phyloP scores from a whole-genome alignment of 768 basidiomycete species.

The Amyloporia xantha region DNA sequence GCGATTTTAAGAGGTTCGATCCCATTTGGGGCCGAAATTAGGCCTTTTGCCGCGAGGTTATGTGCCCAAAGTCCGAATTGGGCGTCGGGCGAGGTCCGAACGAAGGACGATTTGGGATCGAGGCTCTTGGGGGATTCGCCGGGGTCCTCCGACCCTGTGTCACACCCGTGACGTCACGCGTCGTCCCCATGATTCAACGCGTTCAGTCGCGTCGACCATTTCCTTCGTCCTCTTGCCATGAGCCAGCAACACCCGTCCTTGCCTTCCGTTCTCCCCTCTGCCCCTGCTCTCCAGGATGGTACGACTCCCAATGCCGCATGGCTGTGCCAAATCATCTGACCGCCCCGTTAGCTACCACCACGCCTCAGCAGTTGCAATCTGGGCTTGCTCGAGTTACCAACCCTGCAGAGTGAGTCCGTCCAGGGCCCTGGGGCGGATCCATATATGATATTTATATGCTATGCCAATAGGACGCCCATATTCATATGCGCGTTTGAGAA shows the following conservation, averaged over 20 bases:
- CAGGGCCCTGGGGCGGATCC: no score
- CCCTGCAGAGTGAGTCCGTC: conserved; percentile 50
- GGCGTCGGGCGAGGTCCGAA: no score
- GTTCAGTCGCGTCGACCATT: neutral
- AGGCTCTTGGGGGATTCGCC: no score
- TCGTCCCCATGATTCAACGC: neutral
- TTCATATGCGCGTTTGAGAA: conserved; percentile 70
- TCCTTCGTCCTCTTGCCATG: conserved; percentile 1
- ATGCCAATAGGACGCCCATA: conserved; percentile 64
- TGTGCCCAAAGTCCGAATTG: no score
- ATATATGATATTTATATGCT: neutral
- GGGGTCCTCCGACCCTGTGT: no score
- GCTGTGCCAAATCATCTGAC: neutral
- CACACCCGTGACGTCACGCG: conserved; percentile 1
- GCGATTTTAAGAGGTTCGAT: no score
- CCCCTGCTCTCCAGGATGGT: conserved; percentile 48
- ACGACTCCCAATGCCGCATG: neutral
- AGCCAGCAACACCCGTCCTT: conserved; percentile 21
- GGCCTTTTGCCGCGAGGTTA: no score
- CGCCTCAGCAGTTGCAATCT: conserved; percentile 44
- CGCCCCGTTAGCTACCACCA: conserved; percentile 39
- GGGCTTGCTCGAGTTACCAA: conserved; percentile 56
- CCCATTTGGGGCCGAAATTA: no score
- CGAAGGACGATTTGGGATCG: no score
- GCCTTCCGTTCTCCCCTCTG: conserved; percentile 45